Conservation (phyloP, 73 alveolate genomes). For the Paramecium caudatum region DNA sequence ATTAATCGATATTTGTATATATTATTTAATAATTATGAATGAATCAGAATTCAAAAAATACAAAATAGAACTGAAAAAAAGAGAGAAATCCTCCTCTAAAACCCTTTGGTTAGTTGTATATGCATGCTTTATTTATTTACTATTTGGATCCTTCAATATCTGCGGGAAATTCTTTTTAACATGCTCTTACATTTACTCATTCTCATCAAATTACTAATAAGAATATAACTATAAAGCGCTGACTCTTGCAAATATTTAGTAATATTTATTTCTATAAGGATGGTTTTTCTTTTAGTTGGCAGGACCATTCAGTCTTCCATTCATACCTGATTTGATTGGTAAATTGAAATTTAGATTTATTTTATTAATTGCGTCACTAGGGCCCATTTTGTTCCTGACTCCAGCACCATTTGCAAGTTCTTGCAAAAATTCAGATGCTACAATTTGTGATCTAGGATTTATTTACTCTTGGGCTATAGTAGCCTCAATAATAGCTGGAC, state of each 20-base stretch:
- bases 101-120: constrained; percentile 28
- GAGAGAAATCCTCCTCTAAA: background rate
- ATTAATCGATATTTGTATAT: constrained; percentile 11
- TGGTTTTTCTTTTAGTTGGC: constrained; percentile 17
- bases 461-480: background rate
- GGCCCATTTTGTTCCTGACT: constrained; percentile 15
- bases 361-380: constrained; percentile 50
- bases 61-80: background rate
- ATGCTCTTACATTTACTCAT: constrained; percentile 14
- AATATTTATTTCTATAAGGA: background rate
- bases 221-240: background rate
- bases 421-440: background rate
- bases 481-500: constrained; percentile 24
- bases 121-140: constrained; percentile 45
- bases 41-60: constrained; percentile 9
- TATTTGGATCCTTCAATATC: constrained; percentile 18
- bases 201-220: background rate
- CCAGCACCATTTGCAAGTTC: constrained; percentile 10
- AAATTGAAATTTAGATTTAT: constrained; percentile 54
- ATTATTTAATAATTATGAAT: constrained; percentile 16
- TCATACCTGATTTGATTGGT: constrained; percentile 28
- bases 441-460: background rate
- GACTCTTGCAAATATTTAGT: constrained; percentile 28
- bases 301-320: constrained; percentile 38
- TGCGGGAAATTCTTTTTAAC: constrained; percentile 7